Percentiles rank a stretch among this genome's conserved stretches.
These are phyloP conservation scores for Lotmaria passim DNA, from an alignment of 208 protist genomes.

Conservation along the genomic window DNA sequence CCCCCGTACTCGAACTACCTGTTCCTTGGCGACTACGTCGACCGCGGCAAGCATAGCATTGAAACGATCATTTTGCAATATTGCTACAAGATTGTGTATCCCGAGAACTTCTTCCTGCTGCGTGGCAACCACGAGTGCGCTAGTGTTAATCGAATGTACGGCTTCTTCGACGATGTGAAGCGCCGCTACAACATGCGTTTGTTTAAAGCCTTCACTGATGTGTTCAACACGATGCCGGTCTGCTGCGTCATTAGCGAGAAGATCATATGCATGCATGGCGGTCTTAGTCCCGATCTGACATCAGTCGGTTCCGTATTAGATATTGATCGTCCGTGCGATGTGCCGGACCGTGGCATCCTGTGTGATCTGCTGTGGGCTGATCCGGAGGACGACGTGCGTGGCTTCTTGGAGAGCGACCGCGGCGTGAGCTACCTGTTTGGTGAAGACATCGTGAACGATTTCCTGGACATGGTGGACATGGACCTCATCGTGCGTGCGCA, in stretches of 20 bases:
- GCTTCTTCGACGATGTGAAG: slow-evolving; percentile 99
- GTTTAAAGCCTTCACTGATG: slow-evolving; percentile 99
- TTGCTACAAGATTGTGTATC: slow-evolving; percentile 97
- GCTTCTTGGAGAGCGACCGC: slow-evolving; percentile 98
- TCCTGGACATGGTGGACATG: slow-evolving; percentile 98
- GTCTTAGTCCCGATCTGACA: slow-evolving; percentile 97
- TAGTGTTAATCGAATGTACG: slow-evolving; percentile 98
- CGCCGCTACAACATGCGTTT: slow-evolving; percentile 95
- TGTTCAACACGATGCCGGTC: slow-evolving; percentile 99
- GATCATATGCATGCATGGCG: slow-evolving; percentile 99
- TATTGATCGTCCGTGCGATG: slow-evolving; percentile 97
- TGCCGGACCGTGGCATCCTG: slow-evolving; percentile 99
- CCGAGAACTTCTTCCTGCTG: slow-evolving; percentile 98
- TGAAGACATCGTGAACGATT: slow-evolving; percentile 97
- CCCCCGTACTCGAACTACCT: slow-evolving; percentile 99
- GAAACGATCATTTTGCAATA: slow-evolving; percentile 93
- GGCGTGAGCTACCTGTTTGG: slow-evolving; percentile 99
- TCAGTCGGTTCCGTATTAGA: slow-evolving; percentile 94
- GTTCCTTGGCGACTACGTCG: slow-evolving; percentile 99
- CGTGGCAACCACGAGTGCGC: slow-evolving; percentile 99
- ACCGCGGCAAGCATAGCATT: slow-evolving; percentile 97
- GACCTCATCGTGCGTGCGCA: slow-evolving; percentile 99
- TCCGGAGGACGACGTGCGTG: slow-evolving; percentile 91
- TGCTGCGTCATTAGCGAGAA: slow-evolving; percentile 99
- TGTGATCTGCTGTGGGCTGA: slow-evolving; percentile 99